A percentile compares a stretch with the other conserved stretches of the same genome.
Evolutionary conservation across 345 rosid species (phyloP).

Genomic region (Eucalyptus erythrocorys): DNA sequence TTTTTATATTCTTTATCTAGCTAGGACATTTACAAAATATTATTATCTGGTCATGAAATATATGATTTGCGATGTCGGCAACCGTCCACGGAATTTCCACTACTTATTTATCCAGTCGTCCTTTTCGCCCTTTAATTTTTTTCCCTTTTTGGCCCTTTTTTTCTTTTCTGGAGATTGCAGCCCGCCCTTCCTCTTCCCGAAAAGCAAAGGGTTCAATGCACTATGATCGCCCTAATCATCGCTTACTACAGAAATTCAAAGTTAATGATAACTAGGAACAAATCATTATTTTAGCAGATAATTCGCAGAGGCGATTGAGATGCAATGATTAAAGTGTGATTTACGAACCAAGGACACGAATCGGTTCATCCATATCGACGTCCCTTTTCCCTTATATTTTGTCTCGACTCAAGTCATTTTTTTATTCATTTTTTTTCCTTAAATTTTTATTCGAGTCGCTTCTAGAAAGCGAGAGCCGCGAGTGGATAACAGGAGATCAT

Average conservation of each 20-base stretch:
- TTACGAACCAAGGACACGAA: background rate
- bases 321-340: background rate
- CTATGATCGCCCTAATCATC: background rate
- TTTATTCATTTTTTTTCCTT: no score
- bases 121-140: background rate
- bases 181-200: background rate
- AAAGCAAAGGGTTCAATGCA: background rate
- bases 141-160: background rate
- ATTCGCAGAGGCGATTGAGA: background rate
- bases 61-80: slow-evolving; percentile 3
- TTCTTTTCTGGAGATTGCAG: background rate
- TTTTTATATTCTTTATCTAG: background rate
- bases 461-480: background rate
- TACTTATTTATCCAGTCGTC: background rate
- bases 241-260: background rate
- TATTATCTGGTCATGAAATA: background rate
- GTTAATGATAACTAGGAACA: background rate
- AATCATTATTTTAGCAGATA: background rate
- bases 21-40: background rate
- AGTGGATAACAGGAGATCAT: background rate
- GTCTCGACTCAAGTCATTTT: background rate
- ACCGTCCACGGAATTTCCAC: background rate
- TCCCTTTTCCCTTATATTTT: no score
- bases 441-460: background rate
- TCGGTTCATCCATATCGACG: background rate